These are phyloP conservation scores for Aristolochia fimbriata DNA, from an alignment of 164 flowering plant species.

Conservation along the genomic window DNA sequence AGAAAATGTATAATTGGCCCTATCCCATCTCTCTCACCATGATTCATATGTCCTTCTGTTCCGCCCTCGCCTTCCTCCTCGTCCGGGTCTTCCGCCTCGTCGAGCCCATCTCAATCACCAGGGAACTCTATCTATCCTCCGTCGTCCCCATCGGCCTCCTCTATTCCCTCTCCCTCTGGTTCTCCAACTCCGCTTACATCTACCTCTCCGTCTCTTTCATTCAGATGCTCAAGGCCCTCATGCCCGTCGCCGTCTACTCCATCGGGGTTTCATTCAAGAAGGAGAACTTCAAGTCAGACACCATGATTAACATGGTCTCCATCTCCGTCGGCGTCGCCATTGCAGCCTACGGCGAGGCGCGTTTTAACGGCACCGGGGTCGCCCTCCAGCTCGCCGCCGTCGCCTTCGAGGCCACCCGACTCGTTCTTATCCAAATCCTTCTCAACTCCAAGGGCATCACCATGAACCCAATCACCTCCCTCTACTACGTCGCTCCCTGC, in stretches of 20 bases:
- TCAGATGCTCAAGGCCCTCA: slow-evolving; percentile 43
- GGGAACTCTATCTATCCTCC: slow-evolving; percentile 28
- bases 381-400: slow-evolving; percentile 32
- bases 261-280: slow-evolving; percentile 23
- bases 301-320: slow-evolving; percentile 33
- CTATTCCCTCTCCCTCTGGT: slow-evolving; percentile 32
- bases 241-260: slow-evolving; percentile 49
- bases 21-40: slow-evolving; percentile 40
- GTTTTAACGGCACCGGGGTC: slow-evolving; percentile 30
- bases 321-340: slow-evolving; percentile 37
- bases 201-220: slow-evolving; percentile 40
- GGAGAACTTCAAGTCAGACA: slow-evolving; percentile 20
- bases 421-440: slow-evolving; percentile 38
- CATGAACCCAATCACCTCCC: slow-evolving; percentile 31
- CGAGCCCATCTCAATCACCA: slow-evolving; percentile 31
- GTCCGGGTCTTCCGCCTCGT: slow-evolving; percentile 29
- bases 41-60: slow-evolving; percentile 42
- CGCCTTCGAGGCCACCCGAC: slow-evolving; percentile 36
- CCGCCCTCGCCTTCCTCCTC: slow-evolving; percentile 29
- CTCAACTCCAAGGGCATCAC: slow-evolving; percentile 31
- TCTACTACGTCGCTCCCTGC: slow-evolving; percentile 42
- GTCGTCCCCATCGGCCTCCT: slow-evolving; percentile 42
- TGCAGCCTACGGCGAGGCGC: slow-evolving; percentile 45
- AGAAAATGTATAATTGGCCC: slow-evolving; percentile 41
- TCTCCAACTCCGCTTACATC: slow-evolving; percentile 41